Conservation (phyloP, 441 rosid species). For the Biscutella laevigata region DNA sequence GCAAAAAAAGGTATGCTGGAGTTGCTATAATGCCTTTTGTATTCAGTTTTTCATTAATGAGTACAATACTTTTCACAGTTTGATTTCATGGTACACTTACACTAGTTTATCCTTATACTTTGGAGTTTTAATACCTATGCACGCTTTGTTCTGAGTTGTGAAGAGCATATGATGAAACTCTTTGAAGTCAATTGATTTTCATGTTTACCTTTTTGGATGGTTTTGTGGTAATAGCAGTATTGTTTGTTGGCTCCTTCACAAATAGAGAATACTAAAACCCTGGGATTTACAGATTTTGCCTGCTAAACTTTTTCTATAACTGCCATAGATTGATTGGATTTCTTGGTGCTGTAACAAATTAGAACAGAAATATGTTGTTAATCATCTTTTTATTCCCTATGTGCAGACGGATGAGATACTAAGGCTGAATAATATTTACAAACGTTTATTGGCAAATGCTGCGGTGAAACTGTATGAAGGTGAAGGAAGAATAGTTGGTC, state of each 20-base stretch:
- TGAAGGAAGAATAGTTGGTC: conserved; percentile 87
- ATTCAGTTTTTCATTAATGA: not conserved
- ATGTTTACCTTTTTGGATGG: not conserved
- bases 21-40: not conserved
- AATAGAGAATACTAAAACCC: no score
- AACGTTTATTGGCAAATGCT: conserved; percentile 76
- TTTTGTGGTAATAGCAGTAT: not conserved
- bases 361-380: not conserved
- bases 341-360: conserved; percentile 1
- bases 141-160: not conserved
- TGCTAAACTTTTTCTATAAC: not conserved
- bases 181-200: not conserved
- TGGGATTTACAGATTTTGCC: not conserved
- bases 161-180: not conserved
- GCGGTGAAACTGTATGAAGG: conserved; percentile 93
- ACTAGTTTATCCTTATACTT: not conserved
- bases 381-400: not conserved
- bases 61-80: not conserved
- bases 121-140: not conserved
- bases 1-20: conserved; percentile 70
- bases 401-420: conserved; percentile 82
- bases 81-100: not conserved
- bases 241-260: not conserved
- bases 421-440: conserved; percentile 85
- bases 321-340: no score